Base-by-base conservation (phyloP, 768 basidiomycete species). In the Pulveroboletus sp. region DNA sequence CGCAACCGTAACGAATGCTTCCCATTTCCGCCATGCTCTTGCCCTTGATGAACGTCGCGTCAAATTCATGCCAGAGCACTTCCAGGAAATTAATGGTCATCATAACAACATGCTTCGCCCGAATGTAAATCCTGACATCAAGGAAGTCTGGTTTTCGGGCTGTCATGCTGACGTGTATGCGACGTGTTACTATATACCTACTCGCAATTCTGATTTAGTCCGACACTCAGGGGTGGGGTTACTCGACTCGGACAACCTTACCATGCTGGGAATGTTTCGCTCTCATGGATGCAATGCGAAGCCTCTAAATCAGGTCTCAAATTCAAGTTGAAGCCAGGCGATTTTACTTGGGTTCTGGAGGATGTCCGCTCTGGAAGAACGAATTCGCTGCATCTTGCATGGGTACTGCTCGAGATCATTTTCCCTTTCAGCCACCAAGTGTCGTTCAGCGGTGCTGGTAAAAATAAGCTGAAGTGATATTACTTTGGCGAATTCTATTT, bases 361-460 rank as follows among this genome's bases (percentile, higher is more conserved):
- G 48, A 49, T 11, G 2, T 49, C 1, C 21, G 21, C 10, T 39
- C 6, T 12, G 48, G 48, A 8, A 49, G 31, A 27, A 19, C 11
- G 12, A 10, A 39, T 3, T 39, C 48, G 6, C 12, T 49, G 31
- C 37, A 4, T 6, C 3, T 14, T 14, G 5, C 20, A 11, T 49
- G 48, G 42, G 6, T 2, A 4, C 2, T 49, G 3, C 23, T 43
- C 4, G 48, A 49, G 17, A 10, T 19, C 25, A 7, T 42, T 5
- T 29, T 29, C 36, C 48, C n/a, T 19, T 27, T 37, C 49, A 29
- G 36, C 20, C 31, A 50, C 17, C 49, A 50, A 27, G 31, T 45
- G 36, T 45, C 34, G 5, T 45, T 36, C 17, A 45, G 43, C 20
- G 43, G 43, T 12, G 17, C 25, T 19, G 40, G 40, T 17, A 6